Evolutionary conservation across 106 monocot genomes (phyloP), one percentile per base, ranked within the genome.

Genomic region (Gastrodia elata): DNA sequence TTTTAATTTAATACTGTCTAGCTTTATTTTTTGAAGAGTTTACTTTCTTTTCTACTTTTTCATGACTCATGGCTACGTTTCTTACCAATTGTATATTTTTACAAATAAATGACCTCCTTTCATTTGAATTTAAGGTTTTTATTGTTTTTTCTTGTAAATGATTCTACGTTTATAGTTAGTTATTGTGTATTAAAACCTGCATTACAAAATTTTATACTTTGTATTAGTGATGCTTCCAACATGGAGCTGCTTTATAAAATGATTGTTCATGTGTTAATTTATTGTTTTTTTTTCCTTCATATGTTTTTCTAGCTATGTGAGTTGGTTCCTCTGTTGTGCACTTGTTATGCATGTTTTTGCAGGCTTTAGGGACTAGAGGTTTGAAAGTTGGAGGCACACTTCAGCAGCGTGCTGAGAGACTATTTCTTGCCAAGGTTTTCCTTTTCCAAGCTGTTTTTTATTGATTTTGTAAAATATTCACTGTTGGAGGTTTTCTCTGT

Each of bases 351-450:
- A 67, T 37, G 36, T 37, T 28, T 76, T 80, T 28, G 13, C 80
- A 95, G 94, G 94, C 87, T 44, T 82, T 95, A 67, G 89, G 85
- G 58, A 87, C 87, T 70, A 56, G 25, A 40, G 91, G 94, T 71
- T 84, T 95, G 68, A 95, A 95, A 81, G 77, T 58, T 65, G 94
- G 94, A 68, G 94, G 94, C 38, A 95, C 94, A 55, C 18, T 91
- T 69, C 77, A 79, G 67, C 94, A 95, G 73, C 94, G 94, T 64
- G 94, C 94, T 11, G 89, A 95, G 67, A 84, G 94, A 37, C 85
- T 95, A 24, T 95, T 95, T 34, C 74, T 95, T 68, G 79, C 76
- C 2, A 95, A 95, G 85, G 94, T 95, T 68, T 61, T 26, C 30
- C 26, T 61, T 30, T 61, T 32, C 61, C 10, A 32, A 61, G 61